phyloP scores from a whole-genome alignment of 192 early-diverging fungal genomes.

The Pilaira anomala region DNA sequence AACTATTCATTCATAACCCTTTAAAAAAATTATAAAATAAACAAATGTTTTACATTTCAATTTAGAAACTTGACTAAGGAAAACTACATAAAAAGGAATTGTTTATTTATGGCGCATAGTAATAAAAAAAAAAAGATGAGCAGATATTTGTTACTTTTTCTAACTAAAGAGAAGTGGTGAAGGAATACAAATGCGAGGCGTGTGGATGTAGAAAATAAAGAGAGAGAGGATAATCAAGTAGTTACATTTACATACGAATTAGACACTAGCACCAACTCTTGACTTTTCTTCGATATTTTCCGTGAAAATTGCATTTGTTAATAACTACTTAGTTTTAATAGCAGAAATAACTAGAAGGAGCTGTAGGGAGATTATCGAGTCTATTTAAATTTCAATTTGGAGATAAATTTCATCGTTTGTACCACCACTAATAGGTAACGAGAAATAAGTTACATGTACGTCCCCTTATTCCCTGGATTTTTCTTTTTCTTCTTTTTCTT shows the following conservation, averaged over 20 bases:
- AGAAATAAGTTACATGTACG: slow-evolving; percentile 67
- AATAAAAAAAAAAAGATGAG: no score
- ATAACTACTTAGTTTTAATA: slow-evolving; percentile 4
- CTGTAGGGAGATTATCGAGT: neutral
- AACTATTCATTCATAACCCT: neutral
- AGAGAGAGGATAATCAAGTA: no score
- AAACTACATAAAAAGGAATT: no score
- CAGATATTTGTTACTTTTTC: no score
- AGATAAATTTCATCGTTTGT: slow-evolving; percentile 95
- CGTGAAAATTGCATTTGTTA: neutral
- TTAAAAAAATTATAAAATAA: slow-evolving; percentile 3
- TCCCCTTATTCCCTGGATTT: no score
- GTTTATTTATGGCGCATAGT: no score
- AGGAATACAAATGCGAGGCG: neutral
- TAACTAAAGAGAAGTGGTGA: no score
- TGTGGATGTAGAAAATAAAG: no score
- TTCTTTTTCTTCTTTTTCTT: no score
- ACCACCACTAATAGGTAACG: slow-evolving; percentile 56
- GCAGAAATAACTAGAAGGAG: slow-evolving; percentile 1
- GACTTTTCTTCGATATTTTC: slow-evolving; percentile 4
- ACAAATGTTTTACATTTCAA: no score
- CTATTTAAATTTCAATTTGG: slow-evolving; percentile 60
- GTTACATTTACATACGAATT: neutral
- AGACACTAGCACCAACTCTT: slow-evolving; percentile 10
- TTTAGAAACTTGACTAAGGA: no score